These are phyloP conservation scores for Neurospora sp. DNA, from an alignment of 495 filamentous ascomycete genomes.

Conservation along the genomic window DNA sequence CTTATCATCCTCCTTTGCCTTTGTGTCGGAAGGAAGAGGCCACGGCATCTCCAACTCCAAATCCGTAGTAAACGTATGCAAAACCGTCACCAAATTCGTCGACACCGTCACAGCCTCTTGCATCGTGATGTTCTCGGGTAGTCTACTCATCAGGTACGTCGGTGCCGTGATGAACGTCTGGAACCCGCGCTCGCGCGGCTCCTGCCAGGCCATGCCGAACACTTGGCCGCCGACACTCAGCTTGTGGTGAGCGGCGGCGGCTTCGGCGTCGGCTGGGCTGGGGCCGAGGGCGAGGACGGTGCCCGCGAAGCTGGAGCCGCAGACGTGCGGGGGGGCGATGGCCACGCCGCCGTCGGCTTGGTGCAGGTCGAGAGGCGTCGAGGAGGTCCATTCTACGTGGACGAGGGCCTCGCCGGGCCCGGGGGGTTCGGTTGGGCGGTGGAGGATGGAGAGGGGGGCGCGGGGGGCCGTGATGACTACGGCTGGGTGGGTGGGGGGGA, in stretches of 20 bases:
- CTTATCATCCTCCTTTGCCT: background rate
- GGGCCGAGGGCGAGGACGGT: conserved; percentile 29
- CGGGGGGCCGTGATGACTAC: conserved; percentile 27
- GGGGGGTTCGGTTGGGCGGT: conserved; percentile 29
- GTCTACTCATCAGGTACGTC: conserved; percentile 26
- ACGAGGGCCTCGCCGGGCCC: conserved; percentile 27
- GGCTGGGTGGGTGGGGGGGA: conserved; percentile 26
- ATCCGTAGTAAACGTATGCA: conserved; percentile 34
- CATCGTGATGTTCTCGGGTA: conserved; percentile 26
- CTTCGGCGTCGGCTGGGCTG: conserved; percentile 1
- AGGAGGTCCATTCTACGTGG: conserved; percentile 39
- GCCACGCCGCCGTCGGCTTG: conserved; percentile 41
- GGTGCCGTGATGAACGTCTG: conserved; percentile 34
- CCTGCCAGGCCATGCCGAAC: conserved; percentile 38
- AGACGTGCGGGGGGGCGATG: conserved; percentile 27
- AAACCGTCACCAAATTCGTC: conserved; percentile 43
- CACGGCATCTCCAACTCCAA: conserved; percentile 32
- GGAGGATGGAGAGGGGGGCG: conserved; percentile 24
- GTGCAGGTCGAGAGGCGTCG: conserved; percentile 45
- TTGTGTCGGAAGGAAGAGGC: conserved; percentile 9
- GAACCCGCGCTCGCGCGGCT: conserved; percentile 28
- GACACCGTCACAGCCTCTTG: conserved; percentile 39
- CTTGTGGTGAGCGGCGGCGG: background rate
- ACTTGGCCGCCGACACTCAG: conserved; percentile 31
- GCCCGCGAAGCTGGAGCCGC: conserved; percentile 32